Base-by-base conservation (phyloP, 352 stramenopile species). In the Pythium rishiriense region DNA sequence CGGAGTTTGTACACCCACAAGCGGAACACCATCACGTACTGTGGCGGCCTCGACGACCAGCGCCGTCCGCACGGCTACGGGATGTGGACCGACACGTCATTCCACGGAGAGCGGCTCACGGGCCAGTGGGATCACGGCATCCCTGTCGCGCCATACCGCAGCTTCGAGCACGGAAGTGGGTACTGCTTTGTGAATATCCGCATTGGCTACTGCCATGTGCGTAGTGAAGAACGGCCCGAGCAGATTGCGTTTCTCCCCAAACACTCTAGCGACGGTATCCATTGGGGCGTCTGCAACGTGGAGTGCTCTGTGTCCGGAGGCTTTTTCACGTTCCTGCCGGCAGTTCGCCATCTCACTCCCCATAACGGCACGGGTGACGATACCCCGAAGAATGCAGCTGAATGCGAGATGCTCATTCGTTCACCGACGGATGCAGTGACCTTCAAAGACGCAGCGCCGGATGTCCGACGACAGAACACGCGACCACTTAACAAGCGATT, bases 221-320 rank as follows among this genome's bases (percentile, higher is more conserved):
- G 73, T 31, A 51, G 15, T 11, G 73, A 81, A 63, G 25, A 69
- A 12, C 47, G 41, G 7, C 47, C 75, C 17, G 74, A 75, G 0
- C 66, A 79, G 21, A 83, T 80, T 33, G 68, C 50, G n/a, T 88
- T 84, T 28, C 75, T 72, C 24, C 81, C 81, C 9, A 82, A 79
- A 45, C 76, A 83, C 58, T 72, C 77, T 6, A 47, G 64, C 0
- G 70, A 75, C 4, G 72, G 69, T 3, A 61, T 86, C 19, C 46
- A 52, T 11, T 96, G 85, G 78, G 90, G 88, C 19, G 85, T 96
- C 0, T 83, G 79, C 1, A 90, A 79, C 39, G 86, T 96, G 11
- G 82, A 91, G 59, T 91, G 82, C 37, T 91, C 82, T 11, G 80
- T 91, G 1, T 88, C 82, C 3, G 82, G 82, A 3, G 80, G 82